Evolutionary conservation across 2,329 filamentous ascomycete genomes (phyloP), one percentile per base, ranked within the genome.

Genomic region (Paramyrothecium sp.): DNA sequence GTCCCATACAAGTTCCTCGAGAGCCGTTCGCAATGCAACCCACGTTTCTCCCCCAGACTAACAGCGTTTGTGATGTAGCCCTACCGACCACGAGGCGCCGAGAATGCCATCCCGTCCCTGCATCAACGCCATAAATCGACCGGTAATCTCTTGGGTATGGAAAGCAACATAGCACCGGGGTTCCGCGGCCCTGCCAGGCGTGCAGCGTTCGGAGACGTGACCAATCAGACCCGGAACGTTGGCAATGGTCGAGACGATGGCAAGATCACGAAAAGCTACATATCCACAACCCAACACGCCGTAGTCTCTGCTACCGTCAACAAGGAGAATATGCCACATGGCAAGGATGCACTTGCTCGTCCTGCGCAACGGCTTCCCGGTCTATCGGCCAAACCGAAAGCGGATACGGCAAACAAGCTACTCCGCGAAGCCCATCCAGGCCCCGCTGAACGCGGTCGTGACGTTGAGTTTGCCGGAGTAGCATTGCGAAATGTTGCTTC

Each of bases 61-160:
- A 30, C 26, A 30, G 5, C 10, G 26, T 30, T 56, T 44, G 56
- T 20, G 54, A 50, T 56, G 48, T 58, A 79, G 75, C 75, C 75
- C 57, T 73, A 71, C 56, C 72, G 75, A 66, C 71, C 72, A 56
- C 73, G 74, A 61, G 71, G 71, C 84, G 89, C 73, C 55, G 74
- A 79, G 59, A 83, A 83, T 64, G 86, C 86, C 70, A 77, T 65
- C 22, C 69, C 67, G 11, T 56, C 83, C 54, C 77, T 92, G 60
- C 91, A 96, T 66, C 88, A 92, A 66, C 89, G 89, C 61, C 89
- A 92, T 76, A 96, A 96, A 75, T 96, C 92, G 10, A 87, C 86
- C 73, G 73, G 89, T 75, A 74, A 83, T 81, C 63, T 90, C 49
- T 61, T 65, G 30, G 62, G 58, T 44, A 71, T 68, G 65, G 60